Evolutionary conservation across 2,329 filamentous ascomycete species (phyloP).

Genomic region (Teratosphaeria epicoccoides): DNA sequence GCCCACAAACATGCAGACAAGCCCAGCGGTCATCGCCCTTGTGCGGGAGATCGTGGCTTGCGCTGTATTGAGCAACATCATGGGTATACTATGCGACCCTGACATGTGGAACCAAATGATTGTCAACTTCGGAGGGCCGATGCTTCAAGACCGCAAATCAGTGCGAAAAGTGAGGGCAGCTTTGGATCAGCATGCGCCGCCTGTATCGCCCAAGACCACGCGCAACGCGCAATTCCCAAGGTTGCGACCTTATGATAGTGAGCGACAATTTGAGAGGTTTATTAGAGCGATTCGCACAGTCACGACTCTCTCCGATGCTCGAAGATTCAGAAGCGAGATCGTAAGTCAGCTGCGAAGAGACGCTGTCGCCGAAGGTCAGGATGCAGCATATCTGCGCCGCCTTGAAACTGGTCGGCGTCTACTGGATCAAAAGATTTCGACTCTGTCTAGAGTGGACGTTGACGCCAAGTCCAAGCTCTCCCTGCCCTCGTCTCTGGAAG

Average conservation of each 20-base stretch:
- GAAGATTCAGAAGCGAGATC: slow-evolving; percentile 83
- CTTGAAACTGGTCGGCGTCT: slow-evolving; percentile 86
- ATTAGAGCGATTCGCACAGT: slow-evolving; percentile 80
- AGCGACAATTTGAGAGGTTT: slow-evolving; percentile 89
- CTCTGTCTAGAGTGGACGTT: slow-evolving; percentile 46
- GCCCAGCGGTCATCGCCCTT: slow-evolving; percentile 67
- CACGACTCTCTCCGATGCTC: slow-evolving; percentile 83
- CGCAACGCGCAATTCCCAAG: slow-evolving; percentile 58
- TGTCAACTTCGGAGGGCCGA: slow-evolving; percentile 62
- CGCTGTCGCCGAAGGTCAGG: slow-evolving; percentile 63
- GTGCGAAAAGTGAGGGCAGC: slow-evolving; percentile 85
- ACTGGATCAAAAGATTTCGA: slow-evolving; percentile 78
- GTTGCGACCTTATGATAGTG: slow-evolving; percentile 70
- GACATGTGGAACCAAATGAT: slow-evolving; percentile 97
- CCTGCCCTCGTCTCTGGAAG: slow-evolving; percentile 26
- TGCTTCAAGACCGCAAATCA: slow-evolving; percentile 90
- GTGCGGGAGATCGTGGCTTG: slow-evolving; percentile 87
- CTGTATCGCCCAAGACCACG: slow-evolving; percentile 43
- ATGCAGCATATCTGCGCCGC: slow-evolving; percentile 76
- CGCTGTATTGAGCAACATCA: slow-evolving; percentile 72
- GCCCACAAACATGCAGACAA: slow-evolving; percentile 62
- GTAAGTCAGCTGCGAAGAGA: slow-evolving; percentile 85
- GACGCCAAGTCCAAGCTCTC: slow-evolving; percentile 39
- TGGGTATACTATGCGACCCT: slow-evolving; percentile 74
- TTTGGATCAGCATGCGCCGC: slow-evolving; percentile 83